A percentile compares a stretch with the other conserved stretches of the same genome.
Conservation (phyloP, 495 filamentous ascomycete species). For the Hypoxylon subgilvum region DNA sequence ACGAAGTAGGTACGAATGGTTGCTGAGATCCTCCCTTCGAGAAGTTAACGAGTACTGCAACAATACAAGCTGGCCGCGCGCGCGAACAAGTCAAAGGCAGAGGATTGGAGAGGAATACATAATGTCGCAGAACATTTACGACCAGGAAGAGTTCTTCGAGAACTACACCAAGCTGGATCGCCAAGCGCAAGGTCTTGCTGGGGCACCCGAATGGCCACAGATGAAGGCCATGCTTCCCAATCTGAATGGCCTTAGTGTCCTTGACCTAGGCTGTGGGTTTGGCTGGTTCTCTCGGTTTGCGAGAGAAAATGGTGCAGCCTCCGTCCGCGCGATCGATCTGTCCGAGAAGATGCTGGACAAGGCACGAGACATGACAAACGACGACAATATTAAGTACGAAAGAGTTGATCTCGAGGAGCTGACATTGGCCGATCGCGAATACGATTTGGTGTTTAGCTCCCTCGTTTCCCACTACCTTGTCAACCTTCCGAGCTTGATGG, state of each 20-base stretch:
- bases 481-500: conserved; percentile 37
- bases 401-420: conserved; percentile 41
- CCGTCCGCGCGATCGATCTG: conserved; percentile 44
- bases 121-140: conserved; percentile 50
- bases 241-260: conserved; percentile 30
- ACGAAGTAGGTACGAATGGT: too few species aligned
- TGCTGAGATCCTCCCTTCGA: too few species aligned
- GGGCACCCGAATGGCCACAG: conserved; percentile 44
- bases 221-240: conserved; percentile 38
- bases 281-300: conserved; percentile 49
- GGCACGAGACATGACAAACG: conserved; percentile 36
- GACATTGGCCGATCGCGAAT: conserved; percentile 19
- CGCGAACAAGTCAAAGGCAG: background rate
- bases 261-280: conserved; percentile 50
- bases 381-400: conserved; percentile 38
- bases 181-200: conserved; percentile 35
- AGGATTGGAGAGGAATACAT: background rate
- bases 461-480: conserved; percentile 47
- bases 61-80: too few species aligned
- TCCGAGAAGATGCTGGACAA: conserved; percentile 46
- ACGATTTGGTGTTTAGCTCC: conserved; percentile 46
- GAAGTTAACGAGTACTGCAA: too few species aligned
- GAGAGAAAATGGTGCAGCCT: conserved; percentile 33
- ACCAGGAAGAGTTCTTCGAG: conserved; percentile 43
- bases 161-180: conserved; percentile 44